These are phyloP conservation scores for Nemania sp. DNA, from an alignment of 2,329 filamentous ascomycete genomes.

Conservation along the genomic window DNA sequence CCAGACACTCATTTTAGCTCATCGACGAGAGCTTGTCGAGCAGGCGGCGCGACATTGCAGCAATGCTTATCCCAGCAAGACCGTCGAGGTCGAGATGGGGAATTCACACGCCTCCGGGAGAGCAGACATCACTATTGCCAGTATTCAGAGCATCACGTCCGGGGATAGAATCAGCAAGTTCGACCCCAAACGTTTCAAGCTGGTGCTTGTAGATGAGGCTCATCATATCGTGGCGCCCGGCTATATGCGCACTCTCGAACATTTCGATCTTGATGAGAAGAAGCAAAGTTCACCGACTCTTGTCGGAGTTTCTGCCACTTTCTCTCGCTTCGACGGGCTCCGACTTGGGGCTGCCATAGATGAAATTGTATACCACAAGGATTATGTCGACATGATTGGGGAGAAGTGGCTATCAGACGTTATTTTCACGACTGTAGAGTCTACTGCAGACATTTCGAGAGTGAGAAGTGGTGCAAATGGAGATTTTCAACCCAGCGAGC, in stretches of 20 bases:
- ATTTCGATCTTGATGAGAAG: conserved; percentile 75
- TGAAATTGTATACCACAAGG: conserved; percentile 94
- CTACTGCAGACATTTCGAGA: conserved; percentile 80
- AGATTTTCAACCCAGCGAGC: conserved; percentile 82
- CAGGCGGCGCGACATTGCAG: conserved; percentile 90
- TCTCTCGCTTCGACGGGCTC: conserved; percentile 84
- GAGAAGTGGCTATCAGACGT: conserved; percentile 93
- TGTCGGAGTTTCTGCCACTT: conserved; percentile 89
- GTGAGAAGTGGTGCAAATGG: conserved; percentile 74
- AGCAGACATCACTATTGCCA: conserved; percentile 94
- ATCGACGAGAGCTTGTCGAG: conserved; percentile 92
- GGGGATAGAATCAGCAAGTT: conserved; percentile 84
- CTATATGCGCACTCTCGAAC: conserved; percentile 79
- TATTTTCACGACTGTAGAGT: conserved; percentile 92
- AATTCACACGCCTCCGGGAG: conserved; percentile 77
- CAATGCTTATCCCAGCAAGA: conserved; percentile 81
- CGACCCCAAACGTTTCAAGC: conserved; percentile 82
- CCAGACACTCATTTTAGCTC: conserved; percentile 90
- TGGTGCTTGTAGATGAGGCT: conserved; percentile 93
- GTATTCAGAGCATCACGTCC: conserved; percentile 85
- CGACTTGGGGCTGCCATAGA: conserved; percentile 87
- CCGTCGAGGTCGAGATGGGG: conserved; percentile 93
- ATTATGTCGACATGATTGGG: conserved; percentile 73
- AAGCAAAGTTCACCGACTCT: conserved; percentile 71
- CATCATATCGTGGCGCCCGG: conserved; percentile 92